A percentile compares a stretch with the other conserved stretches of the same genome.
Conservation (phyloP, 78 protist genomes). For the Monosiga brevicollis region DNA sequence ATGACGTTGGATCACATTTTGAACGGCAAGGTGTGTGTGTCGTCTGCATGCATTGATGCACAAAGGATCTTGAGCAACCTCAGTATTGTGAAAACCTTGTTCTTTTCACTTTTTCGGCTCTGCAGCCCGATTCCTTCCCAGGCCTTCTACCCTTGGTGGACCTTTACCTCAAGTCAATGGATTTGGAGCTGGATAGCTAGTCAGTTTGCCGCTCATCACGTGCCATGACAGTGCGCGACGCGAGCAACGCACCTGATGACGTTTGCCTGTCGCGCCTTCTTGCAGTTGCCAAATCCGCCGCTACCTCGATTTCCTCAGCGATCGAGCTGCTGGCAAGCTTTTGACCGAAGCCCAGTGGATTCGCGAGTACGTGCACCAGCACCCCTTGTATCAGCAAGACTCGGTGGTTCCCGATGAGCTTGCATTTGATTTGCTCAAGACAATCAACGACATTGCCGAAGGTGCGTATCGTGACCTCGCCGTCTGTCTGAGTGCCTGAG, state of each 20-base stretch:
- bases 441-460: no score
- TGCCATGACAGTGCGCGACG: not conserved
- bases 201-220: constrained; percentile 1
- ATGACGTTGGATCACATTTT: not conserved
- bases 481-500: no score
- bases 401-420: constrained; percentile 36
- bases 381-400: constrained; percentile 58
- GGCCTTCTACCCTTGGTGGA: constrained; percentile 45
- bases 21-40: not conserved
- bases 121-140: constrained; percentile 11
- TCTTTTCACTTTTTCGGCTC: not conserved
- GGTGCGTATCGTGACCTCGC: no score
- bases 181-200: not conserved
- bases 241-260: not conserved
- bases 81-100: not conserved
- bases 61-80: not conserved
- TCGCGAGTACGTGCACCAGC: constrained; percentile 33
- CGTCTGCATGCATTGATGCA: not conserved
- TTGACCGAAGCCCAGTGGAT: constrained; percentile 48
- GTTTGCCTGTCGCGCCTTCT: no score
- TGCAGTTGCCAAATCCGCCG: not conserved
- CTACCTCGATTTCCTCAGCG: not conserved
- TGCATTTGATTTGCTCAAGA: no score
- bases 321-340: constrained; percentile 27
- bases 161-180: constrained; percentile 19